Evolutionary conservation across 2,329 filamentous ascomycete species (phyloP).

Genomic region (Thermothelomyces thermophilus): DNA sequence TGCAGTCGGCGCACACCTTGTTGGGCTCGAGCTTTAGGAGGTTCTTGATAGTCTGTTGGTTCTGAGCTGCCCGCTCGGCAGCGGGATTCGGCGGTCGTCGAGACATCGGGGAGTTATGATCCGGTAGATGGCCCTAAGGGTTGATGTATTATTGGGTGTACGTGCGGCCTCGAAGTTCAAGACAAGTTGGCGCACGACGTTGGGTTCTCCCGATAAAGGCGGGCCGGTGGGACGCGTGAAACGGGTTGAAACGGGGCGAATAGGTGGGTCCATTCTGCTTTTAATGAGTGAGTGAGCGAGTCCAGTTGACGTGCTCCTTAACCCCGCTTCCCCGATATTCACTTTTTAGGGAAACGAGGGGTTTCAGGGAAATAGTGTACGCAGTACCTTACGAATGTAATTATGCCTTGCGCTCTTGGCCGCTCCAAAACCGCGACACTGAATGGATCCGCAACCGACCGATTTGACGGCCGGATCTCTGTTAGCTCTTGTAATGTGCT

Average conservation of each 20-base stretch:
- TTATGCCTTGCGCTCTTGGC: no score
- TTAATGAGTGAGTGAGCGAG: background rate
- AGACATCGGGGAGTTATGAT: constrained; percentile 52
- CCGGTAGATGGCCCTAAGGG: background rate
- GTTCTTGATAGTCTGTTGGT: constrained; percentile 88
- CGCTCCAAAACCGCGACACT: no score
- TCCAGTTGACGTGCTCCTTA: background rate
- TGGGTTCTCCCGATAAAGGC: background rate
- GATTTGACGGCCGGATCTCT: no score
- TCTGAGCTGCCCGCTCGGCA: constrained; percentile 79
- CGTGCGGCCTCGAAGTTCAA: background rate
- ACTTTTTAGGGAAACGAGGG: no score
- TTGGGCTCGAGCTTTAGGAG: constrained; percentile 91
- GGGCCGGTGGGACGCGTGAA: background rate
- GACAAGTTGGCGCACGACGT: constrained; percentile 2
- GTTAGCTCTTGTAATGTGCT: no score
- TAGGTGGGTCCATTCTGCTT: background rate
- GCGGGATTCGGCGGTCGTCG: constrained; percentile 67
- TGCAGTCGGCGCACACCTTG: constrained; percentile 97
- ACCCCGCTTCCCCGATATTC: background rate
- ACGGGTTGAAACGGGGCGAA: background rate
- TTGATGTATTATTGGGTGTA: background rate
- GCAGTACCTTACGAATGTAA: no score
- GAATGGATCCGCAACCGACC: no score
- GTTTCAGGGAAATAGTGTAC: no score